Evolutionary conservation across 805 yeast genomes (phyloP).

Genomic region (Metschnikowia hibisci): DNA sequence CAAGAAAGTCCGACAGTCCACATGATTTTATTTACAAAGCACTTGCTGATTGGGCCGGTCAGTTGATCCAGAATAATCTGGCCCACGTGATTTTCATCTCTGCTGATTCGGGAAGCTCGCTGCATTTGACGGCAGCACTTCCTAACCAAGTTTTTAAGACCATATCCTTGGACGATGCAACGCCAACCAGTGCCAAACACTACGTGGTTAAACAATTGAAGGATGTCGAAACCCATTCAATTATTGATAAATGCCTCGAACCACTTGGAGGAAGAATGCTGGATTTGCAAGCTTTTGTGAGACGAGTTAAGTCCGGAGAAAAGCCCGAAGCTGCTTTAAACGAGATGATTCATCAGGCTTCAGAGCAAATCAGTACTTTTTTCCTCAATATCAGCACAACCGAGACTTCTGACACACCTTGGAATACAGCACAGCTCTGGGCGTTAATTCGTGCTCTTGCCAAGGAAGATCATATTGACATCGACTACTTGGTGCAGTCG

Average conservation of each 20-base stretch:
- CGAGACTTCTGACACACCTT: slow-evolving; percentile 38
- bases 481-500: slow-evolving; percentile 48
- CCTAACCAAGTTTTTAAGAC: slow-evolving; percentile 86
- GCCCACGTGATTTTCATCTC: slow-evolving; percentile 91
- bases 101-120: slow-evolving; percentile 75
- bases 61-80: slow-evolving; percentile 65
- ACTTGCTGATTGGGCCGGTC: slow-evolving; percentile 86
- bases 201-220: slow-evolving; percentile 60
- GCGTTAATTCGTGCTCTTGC: slow-evolving; percentile 64
- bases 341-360: slow-evolving; percentile 79
- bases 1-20: slow-evolving; percentile 43
- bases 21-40: slow-evolving; percentile 67
- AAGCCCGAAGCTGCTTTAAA: slow-evolving; percentile 67
- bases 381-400: slow-evolving; percentile 39
- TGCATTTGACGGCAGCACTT: slow-evolving; percentile 61
- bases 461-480: slow-evolving; percentile 41
- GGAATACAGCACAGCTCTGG: slow-evolving; percentile 87
- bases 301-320: slow-evolving; percentile 89
- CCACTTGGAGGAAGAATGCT: slow-evolving; percentile 95
- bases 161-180: slow-evolving; percentile 76
- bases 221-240: slow-evolving; percentile 23
- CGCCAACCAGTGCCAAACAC: slow-evolving; percentile 59
- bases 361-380: slow-evolving; percentile 83
- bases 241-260: slow-evolving; percentile 52
- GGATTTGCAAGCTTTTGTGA: slow-evolving; percentile 83